Base-by-base conservation (phyloP, 768 basidiomycete genomes). In the Lactarius sanguifluus region DNA sequence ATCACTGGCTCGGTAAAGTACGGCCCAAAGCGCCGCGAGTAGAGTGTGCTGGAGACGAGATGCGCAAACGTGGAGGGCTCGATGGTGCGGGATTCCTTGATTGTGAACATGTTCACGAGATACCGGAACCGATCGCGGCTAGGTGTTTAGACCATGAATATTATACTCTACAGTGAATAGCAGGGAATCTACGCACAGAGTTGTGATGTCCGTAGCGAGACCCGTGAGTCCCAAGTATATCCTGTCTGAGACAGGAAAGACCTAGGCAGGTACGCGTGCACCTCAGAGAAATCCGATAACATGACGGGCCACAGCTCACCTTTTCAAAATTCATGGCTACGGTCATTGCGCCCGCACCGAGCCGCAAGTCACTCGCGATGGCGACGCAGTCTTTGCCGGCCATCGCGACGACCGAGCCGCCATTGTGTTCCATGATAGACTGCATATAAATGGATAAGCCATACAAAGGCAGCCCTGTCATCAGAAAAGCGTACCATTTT, bases 341-440 rank as follows among this genome's bases (percentile, higher is more conserved):
- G 41, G 91, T 88, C 72, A 96, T 76, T 7, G 91, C 85, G 75
- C 94, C 90, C 70, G 89, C 91, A 66, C 97, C 97, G 62, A 98
- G 80, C 69, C 96, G 86, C 71, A 96, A 75, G 80, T 99, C 97
- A 62, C 91, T 94, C 32, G 96, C 97, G 79, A 98, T 98, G 61
- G 97, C 97, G 59, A 99, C 97, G 77, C 97, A 99, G 72, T 94
- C 91, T 80, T 98, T 98, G 69, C 97, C 97, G 66, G 91, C 90
- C 97, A 99, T 99, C 81, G 97, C 97, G 78, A 99, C 85, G 73
- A 96, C 93, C 80, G 96, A 97, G 80, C 97, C 97, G 81, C 96
- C 96, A 83, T 97, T 98, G 69, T 88, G 82, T 78, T 93, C 85
- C 91, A 96, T 91, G 72, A 91, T 87, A 75, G 92, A 94, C 92